Evolutionary conservation across 2,329 filamentous ascomycete species (phyloP).

Genomic region (Xylaria digitata): DNA sequence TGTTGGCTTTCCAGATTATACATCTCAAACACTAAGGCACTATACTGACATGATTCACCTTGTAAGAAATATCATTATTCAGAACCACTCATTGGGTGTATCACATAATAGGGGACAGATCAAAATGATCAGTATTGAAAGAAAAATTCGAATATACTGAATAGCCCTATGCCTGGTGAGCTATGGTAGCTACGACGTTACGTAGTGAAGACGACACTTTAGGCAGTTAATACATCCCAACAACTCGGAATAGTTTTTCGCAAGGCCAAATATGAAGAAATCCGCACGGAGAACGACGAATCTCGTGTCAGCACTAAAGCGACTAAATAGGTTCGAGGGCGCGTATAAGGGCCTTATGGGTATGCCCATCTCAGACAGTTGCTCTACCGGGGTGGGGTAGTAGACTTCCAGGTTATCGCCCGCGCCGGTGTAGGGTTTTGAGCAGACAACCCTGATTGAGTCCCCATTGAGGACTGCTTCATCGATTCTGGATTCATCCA

Average conservation of each 20-base stretch:
- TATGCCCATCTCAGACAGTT: constrained; percentile 22
- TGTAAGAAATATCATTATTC: not conserved
- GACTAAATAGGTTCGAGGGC: constrained; percentile 35
- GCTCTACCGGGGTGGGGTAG: constrained; percentile 33
- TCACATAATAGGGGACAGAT: not conserved
- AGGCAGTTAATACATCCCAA: constrained; percentile 27
- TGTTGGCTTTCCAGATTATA: not conserved
- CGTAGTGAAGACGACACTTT: constrained; percentile 14
- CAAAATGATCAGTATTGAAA: not conserved
- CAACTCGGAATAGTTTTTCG: constrained; percentile 32
- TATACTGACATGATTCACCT: not conserved
- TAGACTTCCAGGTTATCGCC: constrained; percentile 30
- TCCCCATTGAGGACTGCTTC: constrained; percentile 31
- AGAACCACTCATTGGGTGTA: not conserved
- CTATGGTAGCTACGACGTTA: not conserved
- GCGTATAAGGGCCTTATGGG: constrained; percentile 31
- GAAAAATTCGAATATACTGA: not conserved
- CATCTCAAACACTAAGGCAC: not conserved
- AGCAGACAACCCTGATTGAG: constrained; percentile 38
- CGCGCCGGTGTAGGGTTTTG: not conserved
- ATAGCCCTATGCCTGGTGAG: not conserved
- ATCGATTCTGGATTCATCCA: constrained; percentile 24
- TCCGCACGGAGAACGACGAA: constrained; percentile 43
- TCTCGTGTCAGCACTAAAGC: constrained; percentile 36
- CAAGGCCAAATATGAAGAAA: constrained; percentile 43